A percentile compares a stretch with the other conserved stretches of the same genome.
These are phyloP conservation scores for Haplosporangium gracile DNA, from an alignment of 192 early-diverging fungal species.

Conservation along the genomic window DNA sequence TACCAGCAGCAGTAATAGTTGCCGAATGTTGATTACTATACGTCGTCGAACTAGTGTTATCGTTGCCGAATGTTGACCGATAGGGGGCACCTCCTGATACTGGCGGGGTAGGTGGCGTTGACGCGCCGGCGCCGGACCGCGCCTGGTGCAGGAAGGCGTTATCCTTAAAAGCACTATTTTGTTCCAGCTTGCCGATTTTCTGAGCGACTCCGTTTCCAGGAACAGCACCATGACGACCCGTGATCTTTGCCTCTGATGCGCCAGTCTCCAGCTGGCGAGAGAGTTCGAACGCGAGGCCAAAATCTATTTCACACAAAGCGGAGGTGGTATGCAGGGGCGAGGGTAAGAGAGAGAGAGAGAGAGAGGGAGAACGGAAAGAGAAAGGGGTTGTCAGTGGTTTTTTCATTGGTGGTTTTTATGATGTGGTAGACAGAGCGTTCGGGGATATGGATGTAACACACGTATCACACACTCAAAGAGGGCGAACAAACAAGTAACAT, in stretches of 20 bases:
- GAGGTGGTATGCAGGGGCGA: background rate
- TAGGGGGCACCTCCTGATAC: background rate
- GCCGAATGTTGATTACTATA: background rate
- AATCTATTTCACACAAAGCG: constrained; percentile 12
- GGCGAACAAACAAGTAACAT: background rate
- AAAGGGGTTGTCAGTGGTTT: background rate
- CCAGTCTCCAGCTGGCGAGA: constrained; percentile 30
- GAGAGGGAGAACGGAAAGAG: background rate
- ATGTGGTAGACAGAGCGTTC: background rate
- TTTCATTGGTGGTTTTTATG: background rate
- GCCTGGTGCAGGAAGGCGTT: constrained; percentile 30
- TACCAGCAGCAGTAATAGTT: background rate
- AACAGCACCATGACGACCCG: background rate
- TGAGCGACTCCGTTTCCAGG: background rate
- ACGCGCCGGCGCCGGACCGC: background rate
- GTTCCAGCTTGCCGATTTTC: constrained; percentile 22
- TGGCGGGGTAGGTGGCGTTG: background rate
- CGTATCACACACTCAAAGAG: background rate
- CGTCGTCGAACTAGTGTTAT: background rate
- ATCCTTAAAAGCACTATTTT: constrained; percentile 38
- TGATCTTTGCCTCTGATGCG: background rate
- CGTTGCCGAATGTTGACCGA: background rate
- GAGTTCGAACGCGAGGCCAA: constrained; percentile 29
- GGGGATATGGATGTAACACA: background rate
- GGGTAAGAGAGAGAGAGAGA: background rate